A percentile compares a stretch with the other conserved stretches of the same genome.
Conservation (phyloP, 78 protist genomes). For the Parvularia atlantis region DNA sequence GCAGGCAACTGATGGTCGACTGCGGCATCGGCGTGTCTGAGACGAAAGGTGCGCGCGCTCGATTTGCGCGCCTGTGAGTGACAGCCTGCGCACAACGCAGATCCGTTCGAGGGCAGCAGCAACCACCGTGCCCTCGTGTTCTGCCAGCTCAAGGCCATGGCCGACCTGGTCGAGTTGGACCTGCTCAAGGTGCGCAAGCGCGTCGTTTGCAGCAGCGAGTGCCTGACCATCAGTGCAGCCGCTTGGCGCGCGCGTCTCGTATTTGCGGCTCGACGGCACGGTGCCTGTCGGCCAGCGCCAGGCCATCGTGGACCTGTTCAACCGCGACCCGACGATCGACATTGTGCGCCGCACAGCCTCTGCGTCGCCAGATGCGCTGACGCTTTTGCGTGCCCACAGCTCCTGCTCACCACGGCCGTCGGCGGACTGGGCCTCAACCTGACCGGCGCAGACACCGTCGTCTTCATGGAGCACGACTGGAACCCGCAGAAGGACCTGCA, state of each 20-base stretch:
- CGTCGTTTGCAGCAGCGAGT: no score
- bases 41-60: background rate
- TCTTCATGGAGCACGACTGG: conserved; percentile 96
- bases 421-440: conserved; percentile 97
- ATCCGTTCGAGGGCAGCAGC: background rate
- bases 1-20: conserved; percentile 11
- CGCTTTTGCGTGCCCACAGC: no score
- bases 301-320: conserved; percentile 67
- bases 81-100: conserved; percentile 13
- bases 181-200: conserved; percentile 61
- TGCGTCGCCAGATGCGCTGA: no score
- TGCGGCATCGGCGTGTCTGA: conserved; percentile 15
- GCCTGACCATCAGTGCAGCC: no score
- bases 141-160: conserved; percentile 62
- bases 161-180: conserved; percentile 69
- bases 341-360: no score
- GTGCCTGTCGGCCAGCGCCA: conserved; percentile 25
- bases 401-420: conserved; percentile 90
- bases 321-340: conserved; percentile 80
- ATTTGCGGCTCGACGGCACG: conserved; percentile 75
- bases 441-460: conserved; percentile 94
- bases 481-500: conserved; percentile 88
- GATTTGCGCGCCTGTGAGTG: conserved; percentile 63
- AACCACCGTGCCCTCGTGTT: conserved; percentile 79
- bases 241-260: conserved; percentile 22